Base-by-base conservation (phyloP, 805 yeast genomes). In the Torulaspora franciscae region DNA sequence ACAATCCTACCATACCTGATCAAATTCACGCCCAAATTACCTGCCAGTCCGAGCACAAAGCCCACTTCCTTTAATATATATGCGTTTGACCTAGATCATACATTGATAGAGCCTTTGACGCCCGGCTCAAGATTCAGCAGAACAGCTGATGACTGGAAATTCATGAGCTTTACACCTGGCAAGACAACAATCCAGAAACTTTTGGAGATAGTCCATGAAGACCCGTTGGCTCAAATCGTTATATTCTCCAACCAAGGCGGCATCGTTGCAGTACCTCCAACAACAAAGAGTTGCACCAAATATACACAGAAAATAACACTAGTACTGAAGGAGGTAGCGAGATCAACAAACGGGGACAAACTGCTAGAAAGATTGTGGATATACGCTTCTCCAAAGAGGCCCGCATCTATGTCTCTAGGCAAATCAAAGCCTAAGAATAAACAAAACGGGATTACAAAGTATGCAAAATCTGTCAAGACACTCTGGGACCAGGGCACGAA, bases 211-310 rank as follows among this genome's bases (percentile, higher is more conserved):
- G 44, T 45, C 3, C 23, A 42, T 24, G 37, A 40, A 27, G 59
- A 58, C 26, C 48, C 48, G 3, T 56, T 59, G 8, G 67, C 69
- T 37, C 49, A 74, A 1, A 53, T 89, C 3, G 90, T 83, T 3
- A 75, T 91, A 1, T 86, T 91, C 61, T 79, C 96, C 0, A 91
- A 91, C 59, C 99, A 91, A 62, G 95, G 91, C 15, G 83, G 80
- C 0, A 59, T 63, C 2, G 40, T 62, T 3, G 50, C 62, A 2
- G 54, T 50, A 5, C 68, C 67, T 7, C 40, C 51, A 9, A 57
- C 47, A 19, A 59, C 66, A 4, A 64, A 63, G 46, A 63, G 67
- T 43, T 64, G 65, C 32, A 37, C 56, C 3, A 68, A 68, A 17
- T 75, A 82, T 48, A 62, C 64, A 0, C 51, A 50, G 2, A 76